Conservation (phyloP, 495 filamentous ascomycete genomes). For the Xylona heveae region DNA sequence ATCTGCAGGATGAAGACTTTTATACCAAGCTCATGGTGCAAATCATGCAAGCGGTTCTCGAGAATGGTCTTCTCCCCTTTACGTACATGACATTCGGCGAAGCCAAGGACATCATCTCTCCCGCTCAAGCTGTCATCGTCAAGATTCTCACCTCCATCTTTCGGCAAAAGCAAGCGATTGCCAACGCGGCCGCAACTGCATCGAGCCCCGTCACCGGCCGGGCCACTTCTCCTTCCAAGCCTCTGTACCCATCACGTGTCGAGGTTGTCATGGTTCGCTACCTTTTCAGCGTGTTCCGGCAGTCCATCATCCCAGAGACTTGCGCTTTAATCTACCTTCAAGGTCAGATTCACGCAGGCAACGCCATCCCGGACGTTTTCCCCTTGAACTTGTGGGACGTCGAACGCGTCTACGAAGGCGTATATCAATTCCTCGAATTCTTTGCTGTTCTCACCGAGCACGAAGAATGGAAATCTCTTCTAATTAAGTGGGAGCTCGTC, state of each 20-base stretch:
- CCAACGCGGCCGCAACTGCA: neutral
- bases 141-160: slow-evolving; percentile 80
- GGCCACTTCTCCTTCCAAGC: slow-evolving; percentile 16
- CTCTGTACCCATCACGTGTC: slow-evolving; percentile 23
- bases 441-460: slow-evolving; percentile 76
- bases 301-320: slow-evolving; percentile 77
- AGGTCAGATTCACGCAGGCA: slow-evolving; percentile 57
- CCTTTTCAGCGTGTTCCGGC: slow-evolving; percentile 78
- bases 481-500: slow-evolving; percentile 73
- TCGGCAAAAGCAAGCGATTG: slow-evolving; percentile 35
- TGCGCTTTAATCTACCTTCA: slow-evolving; percentile 84
- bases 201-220: slow-evolving; percentile 9
- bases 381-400: slow-evolving; percentile 93
- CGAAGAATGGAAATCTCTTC: slow-evolving; percentile 26
- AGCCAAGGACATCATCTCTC: slow-evolving; percentile 86
- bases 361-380: slow-evolving; percentile 55
- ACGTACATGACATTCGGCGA: slow-evolving; percentile 80
- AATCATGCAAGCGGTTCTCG: slow-evolving; percentile 79
- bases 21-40: slow-evolving; percentile 92
- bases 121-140: slow-evolving; percentile 78
- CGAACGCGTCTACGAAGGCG: slow-evolving; percentile 74
- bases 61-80: slow-evolving; percentile 71
- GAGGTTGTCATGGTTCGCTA: slow-evolving; percentile 61
- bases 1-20: slow-evolving; percentile 70
- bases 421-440: slow-evolving; percentile 84